Conservation (phyloP, 495 filamentous ascomycete genomes). For the Tuber calosporum region DNA sequence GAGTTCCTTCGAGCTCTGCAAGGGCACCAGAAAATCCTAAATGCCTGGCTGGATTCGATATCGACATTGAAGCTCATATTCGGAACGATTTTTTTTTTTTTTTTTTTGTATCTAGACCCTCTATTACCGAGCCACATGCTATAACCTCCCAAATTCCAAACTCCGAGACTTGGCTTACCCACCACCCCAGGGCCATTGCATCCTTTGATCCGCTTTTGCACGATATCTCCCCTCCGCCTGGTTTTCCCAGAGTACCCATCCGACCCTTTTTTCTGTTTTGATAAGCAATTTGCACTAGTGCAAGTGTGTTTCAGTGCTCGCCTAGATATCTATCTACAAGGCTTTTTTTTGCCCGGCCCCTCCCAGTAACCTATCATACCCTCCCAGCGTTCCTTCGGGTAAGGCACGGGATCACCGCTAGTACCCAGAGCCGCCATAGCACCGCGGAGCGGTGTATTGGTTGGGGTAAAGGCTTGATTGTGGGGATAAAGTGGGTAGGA, state of each 20-base stretch:
- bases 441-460: no score
- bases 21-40: no score
- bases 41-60: no score
- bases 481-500: neutral
- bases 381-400: neutral
- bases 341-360: neutral
- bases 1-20: no score
- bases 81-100: no score
- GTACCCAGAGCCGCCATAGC: neutral
- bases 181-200: neutral
- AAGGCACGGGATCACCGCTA: neutral
- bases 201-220: neutral
- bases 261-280: neutral
- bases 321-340: neutral
- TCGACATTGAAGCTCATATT: neutral
- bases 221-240: neutral
- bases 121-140: neutral
- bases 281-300: neutral
- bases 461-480: neutral
- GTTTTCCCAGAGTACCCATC: neutral
- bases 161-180: neutral
- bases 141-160: neutral
- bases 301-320: neutral
- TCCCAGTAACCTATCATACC: neutral
- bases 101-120: no score